Evolutionary conservation across 2,329 filamentous ascomycete species (phyloP).

Genomic region (Kalaharituber pfeilii): DNA sequence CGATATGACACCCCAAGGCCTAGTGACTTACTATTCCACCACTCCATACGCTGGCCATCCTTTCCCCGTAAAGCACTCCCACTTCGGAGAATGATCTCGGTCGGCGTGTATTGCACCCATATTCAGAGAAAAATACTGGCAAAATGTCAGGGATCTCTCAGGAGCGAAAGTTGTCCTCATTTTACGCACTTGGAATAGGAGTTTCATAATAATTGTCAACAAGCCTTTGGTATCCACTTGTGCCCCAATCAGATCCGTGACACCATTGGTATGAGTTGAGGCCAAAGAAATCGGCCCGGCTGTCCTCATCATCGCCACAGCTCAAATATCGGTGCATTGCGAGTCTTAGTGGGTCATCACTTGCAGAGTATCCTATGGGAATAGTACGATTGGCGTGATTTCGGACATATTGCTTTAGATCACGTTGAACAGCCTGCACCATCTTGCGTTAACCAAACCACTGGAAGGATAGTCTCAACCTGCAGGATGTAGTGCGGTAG

Average conservation of each 20-base stretch:
- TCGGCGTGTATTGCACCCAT: conserved; percentile 54
- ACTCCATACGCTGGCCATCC: conserved; percentile 85
- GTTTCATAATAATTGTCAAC: background rate
- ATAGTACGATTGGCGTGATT: conserved; percentile 44
- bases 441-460: conserved; percentile 11
- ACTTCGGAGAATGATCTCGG: conserved; percentile 64
- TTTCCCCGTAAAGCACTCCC: conserved; percentile 52
- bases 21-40: conserved; percentile 54
- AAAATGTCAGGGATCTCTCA: background rate
- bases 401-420: conserved; percentile 54
- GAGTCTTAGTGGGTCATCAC: conserved; percentile 67
- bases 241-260: background rate
- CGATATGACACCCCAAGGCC: background rate
- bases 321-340: conserved; percentile 86
- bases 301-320: conserved; percentile 59
- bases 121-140: conserved; percentile 82
- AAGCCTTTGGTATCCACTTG: background rate
- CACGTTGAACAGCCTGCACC: conserved; percentile 56
- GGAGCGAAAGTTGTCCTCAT: too few relatives aligned
- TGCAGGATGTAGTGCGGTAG: too few relatives aligned
- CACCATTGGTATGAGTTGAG: conserved; percentile 35
- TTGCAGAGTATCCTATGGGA: conserved; percentile 58
- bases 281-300: conserved; percentile 73
- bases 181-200: background rate
- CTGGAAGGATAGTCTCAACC: background rate